Base-by-base conservation (phyloP, 2,329 filamentous ascomycete genomes). In the Berkeleyomyces rouxiae region DNA sequence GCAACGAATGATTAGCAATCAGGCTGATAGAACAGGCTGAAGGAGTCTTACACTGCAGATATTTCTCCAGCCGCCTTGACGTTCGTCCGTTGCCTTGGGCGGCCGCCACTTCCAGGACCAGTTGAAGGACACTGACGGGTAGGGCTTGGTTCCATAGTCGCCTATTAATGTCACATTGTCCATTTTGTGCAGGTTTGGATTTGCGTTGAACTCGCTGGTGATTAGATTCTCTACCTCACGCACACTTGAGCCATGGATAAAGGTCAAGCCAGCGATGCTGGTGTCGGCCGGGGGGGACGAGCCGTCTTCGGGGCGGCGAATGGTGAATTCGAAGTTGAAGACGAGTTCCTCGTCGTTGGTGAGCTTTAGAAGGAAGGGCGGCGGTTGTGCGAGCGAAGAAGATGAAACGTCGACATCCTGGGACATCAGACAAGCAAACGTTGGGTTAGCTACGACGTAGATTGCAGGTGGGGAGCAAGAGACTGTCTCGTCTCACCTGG, bases 41-140 rank as follows among this genome's bases (percentile, higher is more conserved):
- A 9, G 0, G 37, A 31, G 51, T 74, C 81, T 66, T 77, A 90
- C 86, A 72, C 90, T 96, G 78, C 93, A 97, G 68, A 86, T 88
- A 71, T 95, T 97, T 70, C 90, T 88, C 92, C 93, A 99, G 53
- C 93, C 93, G 63, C 90, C 90, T 39, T 88, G 88, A 69, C 83
- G 83, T 71, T 96, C 91, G 70, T 96, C 91, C 13, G 77, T 75
- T 11, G 76, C 70, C 77, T 90, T 95, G 44, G 93, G 93, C 7
- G 93, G 89, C 71, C 87, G 90, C 90, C 92, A 99, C 77, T 87
- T 93, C 93, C 93, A 99, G 6, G 86, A 85, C 90, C 92, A 99
- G 67, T 92, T 87, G 71, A 96, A 96, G 42, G 90, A 85, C 39
- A 95, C 86, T 1, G 89, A 92, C 5, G 86, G 78, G 69, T 79